A percentile compares a stretch with the other conserved stretches of the same genome.
Conservation (phyloP, 2,329 filamentous ascomycete genomes). For the Calycina herbarum region DNA sequence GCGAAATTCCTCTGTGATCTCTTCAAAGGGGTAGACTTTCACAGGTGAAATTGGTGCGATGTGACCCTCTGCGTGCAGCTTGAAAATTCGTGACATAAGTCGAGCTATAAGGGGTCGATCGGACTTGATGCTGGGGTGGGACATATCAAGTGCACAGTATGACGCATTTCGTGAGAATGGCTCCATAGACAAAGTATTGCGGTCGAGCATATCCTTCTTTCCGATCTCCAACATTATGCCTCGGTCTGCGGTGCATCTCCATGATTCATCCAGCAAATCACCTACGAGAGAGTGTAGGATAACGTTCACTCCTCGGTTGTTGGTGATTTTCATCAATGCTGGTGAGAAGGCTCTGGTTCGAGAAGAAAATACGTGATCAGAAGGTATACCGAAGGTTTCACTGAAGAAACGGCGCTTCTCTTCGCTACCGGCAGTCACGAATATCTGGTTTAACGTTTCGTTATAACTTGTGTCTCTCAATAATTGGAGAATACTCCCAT, state of each 20-base stretch:
- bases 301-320: too few relatives aligned
- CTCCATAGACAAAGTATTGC: background rate
- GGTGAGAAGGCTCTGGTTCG: too few relatives aligned
- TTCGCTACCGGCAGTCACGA: too few relatives aligned
- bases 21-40: slow-evolving; percentile 26
- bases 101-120: background rate
- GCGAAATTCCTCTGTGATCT: slow-evolving; percentile 29
- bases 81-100: background rate
- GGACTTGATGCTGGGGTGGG: too few relatives aligned
- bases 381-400: too few relatives aligned
- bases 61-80: slow-evolving; percentile 5
- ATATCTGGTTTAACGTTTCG: too few relatives aligned
- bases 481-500: too few relatives aligned
- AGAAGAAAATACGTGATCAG: too few relatives aligned
- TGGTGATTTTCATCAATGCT: too few relatives aligned
- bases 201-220: background rate
- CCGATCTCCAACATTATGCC: background rate
- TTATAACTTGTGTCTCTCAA: too few relatives aligned
- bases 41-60: slow-evolving; percentile 23
- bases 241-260: background rate
- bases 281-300: too few relatives aligned
- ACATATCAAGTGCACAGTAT: background rate
- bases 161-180: background rate
- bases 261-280: background rate
- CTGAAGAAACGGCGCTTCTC: too few relatives aligned